Percentiles rank a stretch among this genome's conserved stretches.
phyloP scores from a whole-genome alignment of 2,329 filamentous ascomycete genomes.

The Alternaria sp. region DNA sequence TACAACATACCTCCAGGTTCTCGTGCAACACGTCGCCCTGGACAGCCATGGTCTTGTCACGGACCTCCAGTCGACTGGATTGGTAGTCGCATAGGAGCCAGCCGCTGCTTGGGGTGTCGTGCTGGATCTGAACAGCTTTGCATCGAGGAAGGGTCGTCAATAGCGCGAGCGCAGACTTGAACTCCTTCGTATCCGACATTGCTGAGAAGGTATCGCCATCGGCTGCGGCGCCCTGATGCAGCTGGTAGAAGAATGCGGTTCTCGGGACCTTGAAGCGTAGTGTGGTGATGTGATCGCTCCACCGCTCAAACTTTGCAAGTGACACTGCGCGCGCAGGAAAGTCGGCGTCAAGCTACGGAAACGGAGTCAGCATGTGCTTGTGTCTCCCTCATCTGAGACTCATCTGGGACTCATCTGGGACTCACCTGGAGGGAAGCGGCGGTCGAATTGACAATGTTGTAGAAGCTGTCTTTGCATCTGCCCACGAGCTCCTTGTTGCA shows the following conservation, averaged over 20 bases:
- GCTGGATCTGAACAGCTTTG: not conserved
- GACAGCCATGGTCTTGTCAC: not conserved
- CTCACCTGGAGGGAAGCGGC: not conserved
- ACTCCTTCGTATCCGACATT: not conserved
- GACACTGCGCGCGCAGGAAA: not conserved
- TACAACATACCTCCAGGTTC: not conserved
- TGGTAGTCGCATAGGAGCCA: not conserved
- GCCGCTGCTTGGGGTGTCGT: not conserved
- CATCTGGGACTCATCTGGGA: not conserved
- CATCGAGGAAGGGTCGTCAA: not conserved
- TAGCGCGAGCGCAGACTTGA: not conserved
- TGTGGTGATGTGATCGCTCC: not conserved
- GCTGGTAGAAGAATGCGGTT: not conserved
- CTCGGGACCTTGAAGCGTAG: not conserved
- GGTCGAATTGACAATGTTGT: not conserved
- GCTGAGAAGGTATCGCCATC: not conserved
- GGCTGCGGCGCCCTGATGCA: not conserved
- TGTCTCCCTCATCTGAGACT: not conserved
- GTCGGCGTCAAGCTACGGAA: not conserved
- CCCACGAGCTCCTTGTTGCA: not conserved
- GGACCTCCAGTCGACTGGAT: not conserved
- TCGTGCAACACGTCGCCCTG: not conserved
- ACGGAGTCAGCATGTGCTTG: not conserved
- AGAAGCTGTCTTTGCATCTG: not conserved
- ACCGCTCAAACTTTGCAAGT: not conserved